These are phyloP conservation scores for Apiotrichum laibachii DNA, from an alignment of 1,284 basidiomycete species.

Conservation along the genomic window DNA sequence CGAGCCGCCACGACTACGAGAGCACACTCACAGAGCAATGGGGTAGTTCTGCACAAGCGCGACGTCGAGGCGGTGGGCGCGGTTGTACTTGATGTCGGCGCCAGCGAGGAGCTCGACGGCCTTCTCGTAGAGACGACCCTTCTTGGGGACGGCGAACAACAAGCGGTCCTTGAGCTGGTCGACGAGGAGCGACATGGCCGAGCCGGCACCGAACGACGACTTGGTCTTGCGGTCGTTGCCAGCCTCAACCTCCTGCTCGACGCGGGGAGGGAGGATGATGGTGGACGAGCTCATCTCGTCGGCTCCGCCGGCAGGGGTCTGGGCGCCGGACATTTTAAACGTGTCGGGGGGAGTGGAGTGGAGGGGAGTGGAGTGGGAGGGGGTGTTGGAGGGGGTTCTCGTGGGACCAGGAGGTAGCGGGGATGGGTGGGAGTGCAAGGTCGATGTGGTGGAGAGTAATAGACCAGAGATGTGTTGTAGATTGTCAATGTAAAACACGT, in stretches of 20 bases:
- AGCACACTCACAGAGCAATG: conserved; percentile 72
- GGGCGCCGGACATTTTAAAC: conserved; percentile 19
- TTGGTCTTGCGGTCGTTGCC: conserved; percentile 25
- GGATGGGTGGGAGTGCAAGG: neutral
- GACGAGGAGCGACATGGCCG: conserved; percentile 54
- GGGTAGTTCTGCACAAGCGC: conserved; percentile 88
- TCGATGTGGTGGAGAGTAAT: neutral
- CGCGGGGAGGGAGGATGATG: conserved; percentile 13
- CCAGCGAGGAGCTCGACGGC: conserved; percentile 81
- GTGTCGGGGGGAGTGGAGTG: neutral
- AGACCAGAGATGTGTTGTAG: neutral
- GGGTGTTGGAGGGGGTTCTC: neutral
- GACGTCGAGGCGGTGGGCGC: conserved; percentile 85
- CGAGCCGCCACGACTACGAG: neutral
- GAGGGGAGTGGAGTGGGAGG: neutral
- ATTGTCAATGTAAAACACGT: conserved; percentile 5
- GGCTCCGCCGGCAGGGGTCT: conserved; percentile 11
- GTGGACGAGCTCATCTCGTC: conserved; percentile 17
- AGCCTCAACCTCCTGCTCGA: conserved; percentile 6
- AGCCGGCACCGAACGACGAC: conserved; percentile 46
- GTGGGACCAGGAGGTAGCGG: too few species aligned
- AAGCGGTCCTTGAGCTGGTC: conserved; percentile 67
- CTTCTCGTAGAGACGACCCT: conserved; percentile 93
- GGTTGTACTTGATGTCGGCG: conserved; percentile 93
- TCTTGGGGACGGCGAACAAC: conserved; percentile 96